Evolutionary conservation across 805 yeast species (phyloP), one percentile per base, ranked within the genome.

Genomic region (Torulaspora gathmanii): DNA sequence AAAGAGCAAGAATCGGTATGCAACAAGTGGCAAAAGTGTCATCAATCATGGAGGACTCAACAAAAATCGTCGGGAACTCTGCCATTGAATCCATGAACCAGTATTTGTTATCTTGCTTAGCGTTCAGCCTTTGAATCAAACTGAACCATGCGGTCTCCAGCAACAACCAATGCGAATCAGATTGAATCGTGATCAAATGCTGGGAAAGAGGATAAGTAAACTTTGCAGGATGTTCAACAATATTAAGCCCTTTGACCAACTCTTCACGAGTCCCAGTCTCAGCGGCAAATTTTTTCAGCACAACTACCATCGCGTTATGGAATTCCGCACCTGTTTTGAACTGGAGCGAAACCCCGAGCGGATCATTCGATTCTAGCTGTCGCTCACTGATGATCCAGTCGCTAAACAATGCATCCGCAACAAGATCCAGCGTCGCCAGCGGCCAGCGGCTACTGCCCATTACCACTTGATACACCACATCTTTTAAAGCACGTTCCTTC

Each of bases 91-190:
- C 52, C 37, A 41, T 47, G 15, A 50, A 49, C 47, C 49, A 43
- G 9, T 36, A 25, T 22, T 47, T 46, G 9, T 41, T 36, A 33
- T 42, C 30, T 37, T 40, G 43, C 34, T 39, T 46, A 13, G 42
- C 43, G 26, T 36, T 34, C 27, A 50, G 29, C 20, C 28, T 45
- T 26, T 47, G 47, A 9, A 58, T 40, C 30, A 57, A 54, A 19
- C 56, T 58, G 37, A 57, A 57, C 64, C 64, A 60, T 3, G 60
- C 51, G 2, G 56, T 42, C 36, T 57, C 56, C 42, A 56, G 42
- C 16, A 60, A 37, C 16, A 53, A 31, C 64, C 64, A 60, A 39
- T 58, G 57, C 17, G 45, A 44, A 27, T 46, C 45, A 15, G 54
- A 49, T 7, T 41, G 44, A 27, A 44, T 17, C n/a, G 41, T 30